A percentile compares a stretch with the other conserved stretches of the same genome.
These are phyloP conservation scores for Ophiostoma australiae DNA, from an alignment of 2,329 filamentous ascomycete species.

Conservation along the genomic window DNA sequence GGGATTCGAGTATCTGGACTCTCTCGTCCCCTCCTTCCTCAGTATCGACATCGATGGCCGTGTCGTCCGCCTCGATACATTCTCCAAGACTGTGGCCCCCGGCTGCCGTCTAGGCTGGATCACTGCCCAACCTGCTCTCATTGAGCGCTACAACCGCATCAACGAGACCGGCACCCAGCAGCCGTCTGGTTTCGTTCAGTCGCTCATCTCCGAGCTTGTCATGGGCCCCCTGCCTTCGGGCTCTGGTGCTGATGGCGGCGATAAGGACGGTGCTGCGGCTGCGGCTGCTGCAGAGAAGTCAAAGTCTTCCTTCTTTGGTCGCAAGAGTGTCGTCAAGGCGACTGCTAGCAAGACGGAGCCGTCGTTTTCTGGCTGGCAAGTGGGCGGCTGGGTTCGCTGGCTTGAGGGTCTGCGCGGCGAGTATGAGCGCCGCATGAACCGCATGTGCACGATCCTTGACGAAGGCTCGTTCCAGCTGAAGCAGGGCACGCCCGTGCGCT, in stretches of 20 bases:
- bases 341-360: conserved; percentile 28
- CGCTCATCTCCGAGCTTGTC: conserved; percentile 70
- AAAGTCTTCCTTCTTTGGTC: conserved; percentile 25
- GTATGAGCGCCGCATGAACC: conserved; percentile 79
- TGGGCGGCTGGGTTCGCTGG: conserved; percentile 86
- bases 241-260: conserved; percentile 6
- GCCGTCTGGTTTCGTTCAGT: conserved; percentile 84
- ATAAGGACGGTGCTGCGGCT: neutral
- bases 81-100: conserved; percentile 87
- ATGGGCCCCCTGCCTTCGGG: conserved; percentile 61
- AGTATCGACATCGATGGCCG: conserved; percentile 78
- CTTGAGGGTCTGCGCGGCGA: conserved; percentile 74
- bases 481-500: conserved; percentile 47
- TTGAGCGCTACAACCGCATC: conserved; percentile 65
- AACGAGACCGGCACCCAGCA: conserved; percentile 75
- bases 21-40: conserved; percentile 75
- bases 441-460: conserved; percentile 71
- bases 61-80: conserved; percentile 85
- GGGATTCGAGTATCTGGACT: conserved; percentile 76
- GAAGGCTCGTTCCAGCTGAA: conserved; percentile 61
- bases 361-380: conserved; percentile 61
- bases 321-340: neutral
- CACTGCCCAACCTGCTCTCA: conserved; percentile 71
- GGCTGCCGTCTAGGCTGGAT: conserved; percentile 89
- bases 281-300: conserved; percentile 25